Conservation (phyloP, 176 grass and related monocot species). For the Tillandsia fasciculata region DNA sequence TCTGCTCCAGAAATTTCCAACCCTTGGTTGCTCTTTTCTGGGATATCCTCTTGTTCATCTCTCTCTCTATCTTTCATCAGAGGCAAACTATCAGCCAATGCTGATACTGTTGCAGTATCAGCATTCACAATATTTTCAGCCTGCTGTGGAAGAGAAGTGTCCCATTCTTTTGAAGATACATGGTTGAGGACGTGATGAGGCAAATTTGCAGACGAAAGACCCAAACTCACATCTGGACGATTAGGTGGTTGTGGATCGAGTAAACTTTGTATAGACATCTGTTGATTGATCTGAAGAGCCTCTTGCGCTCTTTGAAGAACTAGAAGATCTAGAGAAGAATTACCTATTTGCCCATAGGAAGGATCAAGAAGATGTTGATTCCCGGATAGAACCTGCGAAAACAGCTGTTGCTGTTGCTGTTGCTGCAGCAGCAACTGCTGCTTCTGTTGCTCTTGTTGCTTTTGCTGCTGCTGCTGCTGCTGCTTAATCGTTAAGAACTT, state of each 20-base stretch:
- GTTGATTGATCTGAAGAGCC: conserved; percentile 31
- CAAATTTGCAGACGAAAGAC: conserved; percentile 15
- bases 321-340: conserved; percentile 30
- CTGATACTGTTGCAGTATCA: conserved; percentile 5
- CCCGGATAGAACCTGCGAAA: conserved; percentile 40
- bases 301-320: conserved; percentile 48
- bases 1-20: conserved; percentile 11
- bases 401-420: conserved; percentile 65
- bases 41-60: conserved; percentile 3
- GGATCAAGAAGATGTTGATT: conserved; percentile 38
- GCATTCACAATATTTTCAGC: conserved; percentile 20
- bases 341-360: conserved; percentile 35
- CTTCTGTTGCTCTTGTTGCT: conserved; percentile 50
- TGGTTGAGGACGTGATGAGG: conserved; percentile 32
- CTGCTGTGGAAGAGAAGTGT: conserved; percentile 18
- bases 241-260: conserved; percentile 26
- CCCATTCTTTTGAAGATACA: conserved; percentile 32
- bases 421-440: conserved; percentile 63
- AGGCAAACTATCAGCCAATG: conserved; percentile 15
- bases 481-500: conserved; percentile 84
- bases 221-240: conserved; percentile 32
- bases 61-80: conserved; percentile 19
- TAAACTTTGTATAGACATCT: conserved; percentile 28
- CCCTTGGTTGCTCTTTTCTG: conserved; percentile 3
- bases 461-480: conserved; percentile 52